These are phyloP conservation scores for Trichophyton rubrum DNA, from an alignment of 2,329 filamentous ascomycete genomes.

Conservation along the genomic window DNA sequence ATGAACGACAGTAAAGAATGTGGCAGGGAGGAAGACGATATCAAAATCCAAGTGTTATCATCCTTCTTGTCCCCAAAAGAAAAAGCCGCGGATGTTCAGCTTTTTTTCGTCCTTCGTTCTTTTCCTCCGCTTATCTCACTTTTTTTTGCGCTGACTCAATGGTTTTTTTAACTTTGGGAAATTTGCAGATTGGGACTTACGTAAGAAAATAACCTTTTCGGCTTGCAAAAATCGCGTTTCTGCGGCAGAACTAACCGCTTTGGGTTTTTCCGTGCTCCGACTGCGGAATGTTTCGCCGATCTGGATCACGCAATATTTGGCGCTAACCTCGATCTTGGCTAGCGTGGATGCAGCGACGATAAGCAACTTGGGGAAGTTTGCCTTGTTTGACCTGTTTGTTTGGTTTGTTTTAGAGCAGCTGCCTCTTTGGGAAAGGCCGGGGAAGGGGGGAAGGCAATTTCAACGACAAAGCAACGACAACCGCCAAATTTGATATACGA, in stretches of 20 bases:
- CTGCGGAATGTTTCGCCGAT: slow-evolving; percentile 3
- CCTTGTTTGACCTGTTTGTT: not conserved
- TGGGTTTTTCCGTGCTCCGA: not conserved
- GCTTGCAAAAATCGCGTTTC: not conserved
- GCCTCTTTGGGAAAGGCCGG: not conserved
- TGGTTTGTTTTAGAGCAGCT: not conserved
- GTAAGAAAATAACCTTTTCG: not conserved
- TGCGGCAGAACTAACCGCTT: not conserved
- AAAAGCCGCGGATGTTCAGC: not conserved
- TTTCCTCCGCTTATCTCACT: not conserved
- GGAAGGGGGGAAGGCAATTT: not conserved
- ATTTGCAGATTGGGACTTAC: not conserved
- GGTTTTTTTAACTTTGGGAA: not conserved
- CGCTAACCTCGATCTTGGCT: not conserved
- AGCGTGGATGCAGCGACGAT: not conserved
- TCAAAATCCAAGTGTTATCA: not conserved
- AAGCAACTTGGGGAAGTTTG: not conserved
- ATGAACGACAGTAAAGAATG: not conserved
- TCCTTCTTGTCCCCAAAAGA: not conserved
- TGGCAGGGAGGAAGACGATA: not conserved
- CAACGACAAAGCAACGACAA: not conserved
- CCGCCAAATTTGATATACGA: not conserved
- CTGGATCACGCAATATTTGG: slow-evolving; percentile 6
- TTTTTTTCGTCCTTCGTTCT: not conserved
- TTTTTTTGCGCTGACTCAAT: not conserved